Evolutionary conservation across 73 alveolate species (phyloP).

Genomic region (Symbiodinium natans): DNA sequence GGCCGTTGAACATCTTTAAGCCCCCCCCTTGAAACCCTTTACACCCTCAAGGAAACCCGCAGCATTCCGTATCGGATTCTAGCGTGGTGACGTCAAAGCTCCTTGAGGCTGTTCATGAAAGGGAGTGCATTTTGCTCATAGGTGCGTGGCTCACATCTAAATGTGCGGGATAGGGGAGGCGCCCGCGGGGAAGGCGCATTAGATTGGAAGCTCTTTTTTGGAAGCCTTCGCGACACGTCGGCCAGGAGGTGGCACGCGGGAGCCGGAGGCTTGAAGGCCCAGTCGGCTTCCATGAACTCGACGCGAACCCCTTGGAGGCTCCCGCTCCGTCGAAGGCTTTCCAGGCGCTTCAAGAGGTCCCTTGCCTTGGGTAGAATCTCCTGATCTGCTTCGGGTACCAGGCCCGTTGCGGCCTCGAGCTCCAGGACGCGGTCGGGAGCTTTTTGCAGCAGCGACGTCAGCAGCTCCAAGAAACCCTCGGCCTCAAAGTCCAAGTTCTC

Average conservation of each 20-base stretch:
- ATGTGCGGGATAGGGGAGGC: no score
- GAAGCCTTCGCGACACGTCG: neutral
- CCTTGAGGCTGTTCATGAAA: no score
- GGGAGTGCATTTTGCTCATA: no score
- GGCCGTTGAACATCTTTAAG: no score
- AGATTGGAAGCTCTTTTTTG: no score
- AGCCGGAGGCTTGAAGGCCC: neutral
- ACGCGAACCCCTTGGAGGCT: neutral
- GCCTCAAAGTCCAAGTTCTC: constrained; percentile 43
- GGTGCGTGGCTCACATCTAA: no score
- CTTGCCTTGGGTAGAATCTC: neutral
- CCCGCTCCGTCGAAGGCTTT: neutral
- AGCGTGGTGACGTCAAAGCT: no score
- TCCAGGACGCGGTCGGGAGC: constrained; percentile 47
- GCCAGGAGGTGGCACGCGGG: neutral
- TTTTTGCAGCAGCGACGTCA: neutral
- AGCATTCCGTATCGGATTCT: no score
- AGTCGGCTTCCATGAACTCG: neutral
- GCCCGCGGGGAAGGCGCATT: no score
- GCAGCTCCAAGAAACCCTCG: constrained; percentile 9
- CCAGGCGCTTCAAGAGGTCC: neutral
- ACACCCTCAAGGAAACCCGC: no score
- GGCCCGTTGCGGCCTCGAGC: neutral
- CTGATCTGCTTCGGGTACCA: neutral
- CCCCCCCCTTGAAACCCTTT: no score